A percentile compares a stretch with the other conserved stretches of the same genome.
phyloP scores from a whole-genome alignment of 148 eudicot species.

The Fagopyrum esculentum region DNA sequence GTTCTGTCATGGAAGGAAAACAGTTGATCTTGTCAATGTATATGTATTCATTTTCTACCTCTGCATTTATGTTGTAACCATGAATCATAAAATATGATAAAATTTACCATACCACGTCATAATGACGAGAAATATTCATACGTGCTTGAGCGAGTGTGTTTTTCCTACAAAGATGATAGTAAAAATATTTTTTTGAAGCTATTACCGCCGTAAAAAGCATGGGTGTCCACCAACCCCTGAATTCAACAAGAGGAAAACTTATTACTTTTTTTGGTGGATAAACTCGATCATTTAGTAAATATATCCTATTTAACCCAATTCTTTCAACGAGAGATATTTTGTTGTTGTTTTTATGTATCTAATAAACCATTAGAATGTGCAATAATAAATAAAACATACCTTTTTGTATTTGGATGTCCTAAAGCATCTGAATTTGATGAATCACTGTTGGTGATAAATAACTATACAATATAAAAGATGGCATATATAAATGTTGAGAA shows the following conservation, averaged over 20 bases:
- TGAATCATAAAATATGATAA: background rate
- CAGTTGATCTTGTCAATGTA: too few species aligned
- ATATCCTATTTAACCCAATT: too few species aligned
- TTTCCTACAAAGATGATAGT: slow-evolving; percentile 53
- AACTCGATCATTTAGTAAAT: too few species aligned
- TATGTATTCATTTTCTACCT: too few species aligned
- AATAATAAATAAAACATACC: background rate
- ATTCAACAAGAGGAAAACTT: background rate
- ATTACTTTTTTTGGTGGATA: too few species aligned
- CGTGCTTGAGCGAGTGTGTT: slow-evolving; percentile 85
- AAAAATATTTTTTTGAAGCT: slow-evolving; percentile 79
- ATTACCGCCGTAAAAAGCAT: slow-evolving; percentile 67
- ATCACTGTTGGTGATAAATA: slow-evolving; percentile 66
- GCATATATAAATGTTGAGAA: too few species aligned
- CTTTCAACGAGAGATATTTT: too few species aligned
- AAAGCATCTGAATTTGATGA: slow-evolving; percentile 31
- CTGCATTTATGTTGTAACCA: background rate
- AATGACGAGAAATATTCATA: slow-evolving; percentile 85
- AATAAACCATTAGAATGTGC: background rate
- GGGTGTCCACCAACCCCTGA: slow-evolving; percentile 98
- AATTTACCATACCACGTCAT: slow-evolving; percentile 60
- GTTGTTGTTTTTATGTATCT: too few species aligned
- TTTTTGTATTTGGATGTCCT: background rate
- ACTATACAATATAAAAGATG: slow-evolving; percentile 35
- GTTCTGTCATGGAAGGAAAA: background rate